Conservation (phyloP, 305 asterid genomes). For the Striga hermonthica region DNA sequence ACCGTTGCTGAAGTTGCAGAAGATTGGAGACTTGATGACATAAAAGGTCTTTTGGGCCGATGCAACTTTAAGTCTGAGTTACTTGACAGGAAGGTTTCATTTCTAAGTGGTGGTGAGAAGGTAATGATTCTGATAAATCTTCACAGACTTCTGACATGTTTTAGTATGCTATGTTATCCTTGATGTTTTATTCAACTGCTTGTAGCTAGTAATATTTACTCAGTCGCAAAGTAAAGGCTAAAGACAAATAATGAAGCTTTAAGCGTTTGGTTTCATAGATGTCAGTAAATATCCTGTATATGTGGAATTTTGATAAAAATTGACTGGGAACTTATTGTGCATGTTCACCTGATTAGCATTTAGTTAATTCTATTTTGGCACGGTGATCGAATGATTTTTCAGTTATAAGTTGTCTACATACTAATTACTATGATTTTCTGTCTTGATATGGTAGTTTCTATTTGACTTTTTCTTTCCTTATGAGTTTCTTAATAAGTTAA, state of each 20-base stretch:
- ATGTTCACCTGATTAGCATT: too few species aligned
- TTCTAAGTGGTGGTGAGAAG: slow-evolving; percentile 99
- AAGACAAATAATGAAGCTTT: too few species aligned
- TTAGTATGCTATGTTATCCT: slow-evolving; percentile 9
- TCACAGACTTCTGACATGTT: background rate
- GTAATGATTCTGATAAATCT: slow-evolving; percentile 37
- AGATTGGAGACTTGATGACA: slow-evolving; percentile 94
- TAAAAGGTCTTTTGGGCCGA: slow-evolving; percentile 94
- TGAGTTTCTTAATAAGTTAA: background rate
- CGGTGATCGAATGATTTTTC: too few species aligned
- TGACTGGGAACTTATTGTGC: too few species aligned
- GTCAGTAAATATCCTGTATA: too few species aligned
- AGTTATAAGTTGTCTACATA: too few species aligned
- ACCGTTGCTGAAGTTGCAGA: slow-evolving; percentile 96
- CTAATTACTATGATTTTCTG: background rate
- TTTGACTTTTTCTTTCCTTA: background rate
- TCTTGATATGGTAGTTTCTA: background rate
- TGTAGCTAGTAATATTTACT: background rate
- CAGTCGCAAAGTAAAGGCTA: background rate
- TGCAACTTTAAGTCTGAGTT: slow-evolving; percentile 87
- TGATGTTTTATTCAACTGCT: background rate
- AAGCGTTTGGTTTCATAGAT: too few species aligned
- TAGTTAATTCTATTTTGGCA: too few species aligned
- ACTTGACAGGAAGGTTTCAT: slow-evolving; percentile 93
- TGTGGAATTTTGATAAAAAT: too few species aligned